Base-by-base conservation (phyloP, 2,329 filamentous ascomycete genomes). In the Botrytis pseudocinerea region DNA sequence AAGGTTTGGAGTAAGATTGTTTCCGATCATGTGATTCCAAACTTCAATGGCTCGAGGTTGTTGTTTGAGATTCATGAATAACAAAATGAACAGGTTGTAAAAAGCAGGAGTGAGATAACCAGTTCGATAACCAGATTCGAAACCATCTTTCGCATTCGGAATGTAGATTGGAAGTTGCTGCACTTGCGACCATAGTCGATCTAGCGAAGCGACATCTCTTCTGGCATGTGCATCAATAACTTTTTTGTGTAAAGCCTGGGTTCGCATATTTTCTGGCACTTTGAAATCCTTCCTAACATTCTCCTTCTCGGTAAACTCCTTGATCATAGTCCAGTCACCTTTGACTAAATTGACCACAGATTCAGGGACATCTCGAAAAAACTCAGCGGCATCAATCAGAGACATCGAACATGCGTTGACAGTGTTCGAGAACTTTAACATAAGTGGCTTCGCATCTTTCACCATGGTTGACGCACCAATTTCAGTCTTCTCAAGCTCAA, bases 1-100 rank as follows among this genome's bases (percentile, higher is more conserved):
- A 71, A 91, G 78, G 10, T 86, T 90, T 22, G 92, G 91, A 72
- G 83, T 81, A 44, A 91, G 79, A 1, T 87, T 88, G 69, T 87
- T 81, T 61, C 82, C 80, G 22, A 86, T 79, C 85, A 89, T 87
- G 73, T 85, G 80, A 73, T 88, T 88, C 88, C 88, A 90, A 4
- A 88, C 83, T 42, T 85, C 82, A n/a, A 89, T 82, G 0, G 87
- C 85, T 18, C 81, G 79, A 46, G 83, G 77, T 6, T 83, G 79
- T 62, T 82, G 80, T 28, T 80, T 78, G n/a, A 88, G 74, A 2
- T 79, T 76, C 78, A 88, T 82, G 76, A 85, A 87, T 1, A 82
- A 80, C 9, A 82, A 79, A 62, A 89, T 83, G 73, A 89, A 85
- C 14, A 82, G 76, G 72, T 84, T 82, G 74, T 84, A 86, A 6